Evolutionary conservation across 768 basidiomycete species (phyloP).

Genomic region (Suillus luteus): DNA sequence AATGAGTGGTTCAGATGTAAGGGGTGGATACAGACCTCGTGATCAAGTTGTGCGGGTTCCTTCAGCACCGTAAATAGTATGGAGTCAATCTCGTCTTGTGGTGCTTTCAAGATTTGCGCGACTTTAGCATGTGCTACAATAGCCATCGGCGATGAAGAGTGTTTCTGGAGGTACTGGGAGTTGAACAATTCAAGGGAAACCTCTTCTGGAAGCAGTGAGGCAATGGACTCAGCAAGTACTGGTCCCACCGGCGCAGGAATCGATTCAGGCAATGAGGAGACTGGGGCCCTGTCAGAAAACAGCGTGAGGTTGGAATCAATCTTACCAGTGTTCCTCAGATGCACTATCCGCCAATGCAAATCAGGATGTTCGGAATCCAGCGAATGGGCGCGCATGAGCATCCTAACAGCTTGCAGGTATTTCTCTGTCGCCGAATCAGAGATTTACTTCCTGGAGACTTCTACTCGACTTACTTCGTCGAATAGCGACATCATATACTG

Average conservation of each 20-base stretch:
- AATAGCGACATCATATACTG: slow-evolving; percentile 78
- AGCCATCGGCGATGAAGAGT: slow-evolving; percentile 50
- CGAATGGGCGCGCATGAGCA: slow-evolving; percentile 57
- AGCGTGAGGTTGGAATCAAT: slow-evolving; percentile 5
- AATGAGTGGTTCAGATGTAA: background rate
- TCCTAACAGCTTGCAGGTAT: slow-evolving; percentile 74
- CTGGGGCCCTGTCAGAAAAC: slow-evolving; percentile 33
- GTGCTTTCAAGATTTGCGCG: slow-evolving; percentile 44
- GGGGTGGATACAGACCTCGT: slow-evolving; percentile 44
- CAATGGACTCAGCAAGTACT: slow-evolving; percentile 49
- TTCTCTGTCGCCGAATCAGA: slow-evolving; percentile 53
- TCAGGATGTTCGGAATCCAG: slow-evolving; percentile 61
- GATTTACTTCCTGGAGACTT: background rate
- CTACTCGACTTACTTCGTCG: slow-evolving; percentile 65
- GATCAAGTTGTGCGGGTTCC: slow-evolving; percentile 43
- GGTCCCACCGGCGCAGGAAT: slow-evolving; percentile 49
- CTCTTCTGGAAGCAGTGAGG: slow-evolving; percentile 56
- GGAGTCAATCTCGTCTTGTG: slow-evolving; percentile 62
- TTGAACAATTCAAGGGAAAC: slow-evolving; percentile 68
- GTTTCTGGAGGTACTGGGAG: slow-evolving; percentile 71
- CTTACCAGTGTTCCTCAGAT: slow-evolving; percentile 61
- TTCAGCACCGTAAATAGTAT: slow-evolving; percentile 51
- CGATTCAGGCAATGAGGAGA: slow-evolving; percentile 44
- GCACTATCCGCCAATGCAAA: slow-evolving; percentile 69
- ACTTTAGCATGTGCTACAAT: slow-evolving; percentile 69